Evolutionary conservation across 176 grass and related monocot genomes (phyloP).

Genomic region (Saccharum officinarum): DNA sequence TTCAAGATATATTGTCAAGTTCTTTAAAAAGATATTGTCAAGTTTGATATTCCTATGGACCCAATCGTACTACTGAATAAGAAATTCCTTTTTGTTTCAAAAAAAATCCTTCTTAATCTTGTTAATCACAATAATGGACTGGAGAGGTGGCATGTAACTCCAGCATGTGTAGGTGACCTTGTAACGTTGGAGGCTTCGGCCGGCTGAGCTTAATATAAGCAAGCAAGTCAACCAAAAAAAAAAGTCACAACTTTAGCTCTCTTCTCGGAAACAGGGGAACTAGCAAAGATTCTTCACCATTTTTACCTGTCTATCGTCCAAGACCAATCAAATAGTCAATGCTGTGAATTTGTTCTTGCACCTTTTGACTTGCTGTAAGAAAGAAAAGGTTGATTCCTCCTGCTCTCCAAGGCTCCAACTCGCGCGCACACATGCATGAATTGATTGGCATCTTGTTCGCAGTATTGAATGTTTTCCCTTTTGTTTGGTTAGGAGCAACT

Average conservation of each 20-base stretch:
- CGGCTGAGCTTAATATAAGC: no score
- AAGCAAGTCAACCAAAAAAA: no score
- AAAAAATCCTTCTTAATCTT: background rate
- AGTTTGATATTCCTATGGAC: background rate
- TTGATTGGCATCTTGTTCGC: background rate
- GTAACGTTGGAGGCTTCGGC: no score
- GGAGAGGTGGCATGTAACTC: no score
- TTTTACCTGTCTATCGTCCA: background rate
- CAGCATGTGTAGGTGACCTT: no score
- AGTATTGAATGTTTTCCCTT: background rate
- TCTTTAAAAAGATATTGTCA: background rate
- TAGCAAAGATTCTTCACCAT: background rate
- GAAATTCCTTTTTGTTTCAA: background rate
- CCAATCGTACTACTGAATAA: background rate
- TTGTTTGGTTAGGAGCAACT: no score
- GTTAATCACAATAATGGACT: background rate
- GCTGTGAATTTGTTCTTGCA: background rate
- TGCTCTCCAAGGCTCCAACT: background rate
- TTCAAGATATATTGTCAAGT: background rate
- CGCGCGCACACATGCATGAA: background rate
- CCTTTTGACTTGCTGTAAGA: background rate
- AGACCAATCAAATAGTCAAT: background rate
- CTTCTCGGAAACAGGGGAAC: background rate
- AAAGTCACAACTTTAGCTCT: background rate
- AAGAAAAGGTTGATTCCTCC: background rate